Percentiles rank a stretch among this genome's conserved stretches.
phyloP scores from a whole-genome alignment of 768 basidiomycete genomes.

The Pisolithus marmoratus region DNA sequence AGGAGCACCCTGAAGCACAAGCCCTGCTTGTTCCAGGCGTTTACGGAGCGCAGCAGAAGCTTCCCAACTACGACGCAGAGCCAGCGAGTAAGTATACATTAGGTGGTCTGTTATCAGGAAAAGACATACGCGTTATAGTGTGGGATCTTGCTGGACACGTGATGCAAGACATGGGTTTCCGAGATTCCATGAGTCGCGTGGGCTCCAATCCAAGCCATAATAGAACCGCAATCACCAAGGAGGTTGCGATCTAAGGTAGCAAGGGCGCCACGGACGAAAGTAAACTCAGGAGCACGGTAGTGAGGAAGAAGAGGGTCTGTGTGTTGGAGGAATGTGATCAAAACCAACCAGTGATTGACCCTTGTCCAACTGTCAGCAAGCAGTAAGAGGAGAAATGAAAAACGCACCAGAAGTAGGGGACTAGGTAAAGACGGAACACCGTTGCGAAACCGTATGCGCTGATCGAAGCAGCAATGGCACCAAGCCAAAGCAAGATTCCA shows the following conservation, averaged over 20 bases:
- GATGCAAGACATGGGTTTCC: slow-evolving; percentile 90
- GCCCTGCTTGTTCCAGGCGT: slow-evolving; percentile 52
- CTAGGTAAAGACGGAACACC: slow-evolving; percentile 74
- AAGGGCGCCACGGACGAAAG: slow-evolving; percentile 90
- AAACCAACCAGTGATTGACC: slow-evolving; percentile 92
- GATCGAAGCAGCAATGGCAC: slow-evolving; percentile 48
- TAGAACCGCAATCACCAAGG: slow-evolving; percentile 67
- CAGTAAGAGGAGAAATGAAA: background rate
- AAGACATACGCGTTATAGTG: slow-evolving; percentile 71
- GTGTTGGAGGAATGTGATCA: slow-evolving; percentile 98
- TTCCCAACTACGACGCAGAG: slow-evolving; percentile 60
- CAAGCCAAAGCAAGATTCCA: slow-evolving; percentile 73
- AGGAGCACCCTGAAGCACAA: slow-evolving; percentile 64
- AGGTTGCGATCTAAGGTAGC: slow-evolving; percentile 84
- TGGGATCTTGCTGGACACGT: slow-evolving; percentile 92
- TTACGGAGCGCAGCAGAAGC: slow-evolving; percentile 80
- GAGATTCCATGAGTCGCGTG: slow-evolving; percentile 88
- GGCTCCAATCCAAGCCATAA: slow-evolving; percentile 84
- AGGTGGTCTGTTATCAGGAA: background rate
- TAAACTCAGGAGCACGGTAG: slow-evolving; percentile 86
- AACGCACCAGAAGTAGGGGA: slow-evolving; percentile 79
- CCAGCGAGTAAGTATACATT: background rate
- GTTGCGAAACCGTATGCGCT: slow-evolving; percentile 59
- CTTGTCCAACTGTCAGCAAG: slow-evolving; percentile 24
- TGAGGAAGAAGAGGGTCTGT: slow-evolving; percentile 94